Evolutionary conservation across 805 yeast genomes (phyloP).

Genomic region (Schwanniomyces polymorphus): DNA sequence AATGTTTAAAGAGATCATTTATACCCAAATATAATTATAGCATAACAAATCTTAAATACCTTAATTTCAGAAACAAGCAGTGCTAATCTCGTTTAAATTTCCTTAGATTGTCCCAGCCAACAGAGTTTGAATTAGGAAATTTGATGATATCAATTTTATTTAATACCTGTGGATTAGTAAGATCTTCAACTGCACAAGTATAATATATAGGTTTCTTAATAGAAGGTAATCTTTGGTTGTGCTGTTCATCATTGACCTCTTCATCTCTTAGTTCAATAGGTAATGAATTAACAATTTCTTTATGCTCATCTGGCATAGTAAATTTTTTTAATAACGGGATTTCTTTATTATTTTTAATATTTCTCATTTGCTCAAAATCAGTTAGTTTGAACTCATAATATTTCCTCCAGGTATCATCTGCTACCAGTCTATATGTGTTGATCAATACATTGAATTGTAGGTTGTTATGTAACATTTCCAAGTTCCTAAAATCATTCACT

Average conservation of each 20-base stretch:
- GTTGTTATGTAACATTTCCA: slow-evolving; percentile 46
- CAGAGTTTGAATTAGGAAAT: slow-evolving; percentile 41
- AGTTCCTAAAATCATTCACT: slow-evolving; percentile 36
- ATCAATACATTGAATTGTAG: slow-evolving; percentile 39
- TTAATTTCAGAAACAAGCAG: neutral
- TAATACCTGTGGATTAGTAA: slow-evolving; percentile 29
- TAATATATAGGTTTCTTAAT: slow-evolving; percentile 38
- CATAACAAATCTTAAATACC: neutral
- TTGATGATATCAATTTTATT: slow-evolving; percentile 40
- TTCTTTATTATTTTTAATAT: slow-evolving; percentile 12
- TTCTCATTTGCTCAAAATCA: slow-evolving; percentile 37
- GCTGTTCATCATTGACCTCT: slow-evolving; percentile 3
- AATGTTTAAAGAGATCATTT: neutral
- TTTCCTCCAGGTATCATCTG: slow-evolving; percentile 38
- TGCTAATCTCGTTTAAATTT: slow-evolving; percentile 22
- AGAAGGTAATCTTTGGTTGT: slow-evolving; percentile 4
- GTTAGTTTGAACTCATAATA: slow-evolving; percentile 38
- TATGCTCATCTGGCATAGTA: slow-evolving; percentile 31
- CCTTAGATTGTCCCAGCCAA: slow-evolving; percentile 45
- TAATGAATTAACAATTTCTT: slow-evolving; percentile 29
- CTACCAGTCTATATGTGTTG: slow-evolving; percentile 39
- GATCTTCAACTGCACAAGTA: slow-evolving; percentile 28
- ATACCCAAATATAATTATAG: neutral
- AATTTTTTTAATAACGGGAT: slow-evolving; percentile 26
- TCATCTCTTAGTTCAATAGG: slow-evolving; percentile 32